Base-by-base conservation (phyloP, 192 early-diverging fungal species). In the Rhizophagus sp. region DNA sequence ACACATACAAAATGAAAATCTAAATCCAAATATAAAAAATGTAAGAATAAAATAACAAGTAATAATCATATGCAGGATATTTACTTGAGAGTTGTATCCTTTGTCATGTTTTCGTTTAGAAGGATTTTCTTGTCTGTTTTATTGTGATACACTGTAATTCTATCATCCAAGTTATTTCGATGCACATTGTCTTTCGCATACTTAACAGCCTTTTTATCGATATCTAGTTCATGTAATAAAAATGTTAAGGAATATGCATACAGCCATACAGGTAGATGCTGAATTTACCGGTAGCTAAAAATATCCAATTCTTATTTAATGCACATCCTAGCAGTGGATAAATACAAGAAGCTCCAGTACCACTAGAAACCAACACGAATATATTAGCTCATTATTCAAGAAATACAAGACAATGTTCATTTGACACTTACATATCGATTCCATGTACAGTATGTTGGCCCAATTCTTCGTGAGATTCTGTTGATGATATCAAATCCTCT, bases 331-430 rank as follows among this genome's bases (percentile, higher is more conserved):
- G 81, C 17, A 98, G 83, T 3, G 96, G 96, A 81, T 98, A 98
- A 8, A 98, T 96, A 71, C 96, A 96, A 6, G 95, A 96, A 0
- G 96, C 94, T 0, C 96, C 96, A 9, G 94, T 93, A 15, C 96
- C 96, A 73, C 92, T 95, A 75, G 12, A 36, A 15, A 22, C 50
- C 17, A 74, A 22, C 12, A 79, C 6, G 27, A 17, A 19, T 61
- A 57, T 57, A 57, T 57, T 74, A 57, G 19, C 8, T 70, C 6
- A 69, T 65, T 62, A 27, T 5, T 79, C 44, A n/a, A 24, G 6
- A 57, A 22, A 49, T 47, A 72, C 17, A 49, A 3, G 3, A 9
- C 15, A 12, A 57, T 15, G 33, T 25, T 27, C 13, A 30, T 33
- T 19, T 17, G 2, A 30, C 11, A 74, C 89, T 67, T 86, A 93